Conservation (phyloP, 2,329 filamentous ascomycete genomes). For the Colletotrichum karsti region DNA sequence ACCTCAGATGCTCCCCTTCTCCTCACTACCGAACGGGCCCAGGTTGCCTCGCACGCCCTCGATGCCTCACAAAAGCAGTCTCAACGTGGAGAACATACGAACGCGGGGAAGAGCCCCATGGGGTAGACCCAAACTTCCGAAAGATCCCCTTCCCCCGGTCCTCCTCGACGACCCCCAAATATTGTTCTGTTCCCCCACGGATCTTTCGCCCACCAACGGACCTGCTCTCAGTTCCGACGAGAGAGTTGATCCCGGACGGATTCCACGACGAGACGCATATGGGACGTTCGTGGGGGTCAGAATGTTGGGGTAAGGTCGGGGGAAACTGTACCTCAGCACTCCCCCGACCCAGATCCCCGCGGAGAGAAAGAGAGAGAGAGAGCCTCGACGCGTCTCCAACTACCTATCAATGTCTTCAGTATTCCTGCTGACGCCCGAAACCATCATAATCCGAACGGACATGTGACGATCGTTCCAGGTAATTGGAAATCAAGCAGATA, state of each 20-base stretch:
- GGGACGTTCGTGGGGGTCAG: slow-evolving; percentile 22
- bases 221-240: neutral
- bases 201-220: neutral
- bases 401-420: neutral
- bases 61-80: neutral
- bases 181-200: neutral
- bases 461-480: neutral
- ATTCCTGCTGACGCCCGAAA: neutral
- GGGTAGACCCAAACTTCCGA: slow-evolving; percentile 7
- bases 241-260: neutral
- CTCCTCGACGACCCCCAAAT: neutral
- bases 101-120: slow-evolving; percentile 24
- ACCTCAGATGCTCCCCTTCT: neutral
- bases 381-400: neutral
- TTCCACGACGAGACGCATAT: neutral
- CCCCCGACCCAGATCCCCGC: neutral
- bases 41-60: neutral
- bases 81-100: slow-evolving; percentile 2
- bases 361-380: neutral
- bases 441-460: neutral
- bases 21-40: neutral
- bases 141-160: neutral
- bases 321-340: neutral
- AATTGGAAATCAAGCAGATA: neutral
- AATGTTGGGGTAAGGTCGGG: slow-evolving; percentile 2